Conservation (phyloP, 176 grass and related monocot genomes). For the Oropetium thomaeum region DNA sequence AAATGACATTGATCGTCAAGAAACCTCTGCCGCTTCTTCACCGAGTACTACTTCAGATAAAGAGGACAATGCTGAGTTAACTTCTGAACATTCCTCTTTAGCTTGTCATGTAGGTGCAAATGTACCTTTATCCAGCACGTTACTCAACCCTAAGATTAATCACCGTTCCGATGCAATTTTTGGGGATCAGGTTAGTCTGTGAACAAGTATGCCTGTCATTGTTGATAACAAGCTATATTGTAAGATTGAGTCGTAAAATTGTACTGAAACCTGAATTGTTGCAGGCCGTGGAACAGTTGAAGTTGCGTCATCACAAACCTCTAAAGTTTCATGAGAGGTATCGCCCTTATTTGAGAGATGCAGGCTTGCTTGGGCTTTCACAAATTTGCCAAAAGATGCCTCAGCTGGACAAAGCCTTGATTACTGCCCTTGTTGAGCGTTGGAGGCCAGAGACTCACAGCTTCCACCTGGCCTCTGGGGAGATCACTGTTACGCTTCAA, state of each 20-base stretch:
- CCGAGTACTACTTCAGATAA: conserved; percentile 47
- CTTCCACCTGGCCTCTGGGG: conserved; percentile 55
- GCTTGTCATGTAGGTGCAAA: conserved; percentile 24
- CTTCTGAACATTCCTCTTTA: conserved; percentile 2
- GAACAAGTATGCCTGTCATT: conserved; percentile 3
- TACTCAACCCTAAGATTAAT: conserved; percentile 59
- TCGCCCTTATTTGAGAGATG: conserved; percentile 50
- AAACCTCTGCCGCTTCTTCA: conserved; percentile 39
- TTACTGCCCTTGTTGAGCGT: conserved; percentile 63
- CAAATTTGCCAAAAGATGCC: conserved; percentile 63
- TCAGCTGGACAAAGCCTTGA: conserved; percentile 58
- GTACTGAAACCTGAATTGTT: conserved; percentile 6
- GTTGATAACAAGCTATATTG: conserved; percentile 3
- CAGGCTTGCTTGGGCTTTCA: conserved; percentile 51
- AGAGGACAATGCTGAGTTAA: conserved; percentile 32
- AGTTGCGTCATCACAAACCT: conserved; percentile 60
- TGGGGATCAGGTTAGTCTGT: conserved; percentile 48
- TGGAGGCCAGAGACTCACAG: conserved; percentile 67
- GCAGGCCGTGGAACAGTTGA: conserved; percentile 58
- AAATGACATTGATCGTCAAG: conserved; percentile 26
- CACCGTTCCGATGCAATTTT: conserved; percentile 60
- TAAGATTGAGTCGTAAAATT: neutral
- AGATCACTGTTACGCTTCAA: conserved; percentile 57
- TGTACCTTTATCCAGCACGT: conserved; percentile 27
- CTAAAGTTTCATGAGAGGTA: conserved; percentile 64